These are phyloP conservation scores for Canavalia gladiata DNA, from an alignment of 306 rosid genomes.

Conservation along the genomic window DNA sequence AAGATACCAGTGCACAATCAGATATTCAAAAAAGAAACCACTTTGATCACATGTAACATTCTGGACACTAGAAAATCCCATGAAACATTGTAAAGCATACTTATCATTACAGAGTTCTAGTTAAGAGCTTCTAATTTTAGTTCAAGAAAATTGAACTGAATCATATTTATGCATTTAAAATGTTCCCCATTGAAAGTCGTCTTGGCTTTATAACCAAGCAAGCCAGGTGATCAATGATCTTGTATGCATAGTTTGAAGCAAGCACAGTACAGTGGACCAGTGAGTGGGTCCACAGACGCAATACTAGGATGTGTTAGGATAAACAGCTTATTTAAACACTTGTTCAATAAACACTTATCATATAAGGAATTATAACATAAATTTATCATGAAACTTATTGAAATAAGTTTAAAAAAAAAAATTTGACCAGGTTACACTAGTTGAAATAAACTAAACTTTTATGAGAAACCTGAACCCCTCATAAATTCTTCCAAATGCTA, in stretches of 20 bases:
- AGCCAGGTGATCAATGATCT: background rate
- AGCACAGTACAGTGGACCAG: background rate
- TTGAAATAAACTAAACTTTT: too few relatives aligned
- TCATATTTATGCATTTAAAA: background rate
- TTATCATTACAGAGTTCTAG: background rate
- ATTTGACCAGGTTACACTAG: too few relatives aligned
- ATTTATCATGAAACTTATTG: too few relatives aligned
- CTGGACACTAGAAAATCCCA: background rate
- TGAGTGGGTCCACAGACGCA: background rate
- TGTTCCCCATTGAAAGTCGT: background rate
- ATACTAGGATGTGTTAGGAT: background rate
- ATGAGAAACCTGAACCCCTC: too few relatives aligned
- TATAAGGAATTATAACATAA: too few relatives aligned
- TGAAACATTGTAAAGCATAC: background rate
- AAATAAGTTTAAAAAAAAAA: too few relatives aligned
- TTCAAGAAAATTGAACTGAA: background rate
- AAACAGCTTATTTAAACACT: too few relatives aligned
- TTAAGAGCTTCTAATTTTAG: background rate
- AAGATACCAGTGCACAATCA: background rate
- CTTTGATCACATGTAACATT: background rate
- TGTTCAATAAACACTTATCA: too few relatives aligned
- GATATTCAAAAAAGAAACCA: background rate
- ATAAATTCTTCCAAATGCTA: too few relatives aligned
- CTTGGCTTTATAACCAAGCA: background rate
- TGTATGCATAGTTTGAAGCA: background rate